phyloP scores from a whole-genome alignment of 176 grass and related monocot genomes.

The Phoenix dactylifera region DNA sequence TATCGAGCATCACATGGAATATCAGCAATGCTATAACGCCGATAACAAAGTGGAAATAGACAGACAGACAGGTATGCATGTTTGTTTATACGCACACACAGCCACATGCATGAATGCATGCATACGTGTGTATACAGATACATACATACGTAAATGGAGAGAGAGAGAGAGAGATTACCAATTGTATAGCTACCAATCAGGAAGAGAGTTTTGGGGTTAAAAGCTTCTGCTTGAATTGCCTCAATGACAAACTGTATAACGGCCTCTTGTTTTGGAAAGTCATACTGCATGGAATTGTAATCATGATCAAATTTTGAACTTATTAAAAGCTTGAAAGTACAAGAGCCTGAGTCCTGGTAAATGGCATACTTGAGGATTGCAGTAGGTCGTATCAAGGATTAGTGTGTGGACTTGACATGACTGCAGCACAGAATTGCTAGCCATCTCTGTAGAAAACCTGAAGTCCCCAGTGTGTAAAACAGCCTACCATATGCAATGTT shows the following conservation, averaged over 20 bases:
- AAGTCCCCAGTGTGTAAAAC: slow-evolving; percentile 95
- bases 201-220: slow-evolving; percentile 91
- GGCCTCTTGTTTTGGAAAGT: slow-evolving; percentile 81
- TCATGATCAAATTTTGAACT: no score
- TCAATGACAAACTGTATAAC: slow-evolving; percentile 93
- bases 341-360: background rate
- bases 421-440: slow-evolving; percentile 47
- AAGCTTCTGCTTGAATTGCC: slow-evolving; percentile 94
- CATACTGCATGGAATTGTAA: slow-evolving; percentile 48
- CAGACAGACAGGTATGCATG: no score
- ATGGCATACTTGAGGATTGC: slow-evolving; percentile 61
- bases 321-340: no score
- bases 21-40: no score
- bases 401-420: slow-evolving; percentile 64
- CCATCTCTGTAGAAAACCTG: slow-evolving; percentile 71
- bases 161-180: slow-evolving; percentile 38
- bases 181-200: slow-evolving; percentile 97
- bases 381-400: slow-evolving; percentile 92
- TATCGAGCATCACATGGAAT: no score
- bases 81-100: no score
- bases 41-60: no score
- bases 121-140: no score
- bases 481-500: slow-evolving; percentile 32
- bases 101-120: no score
- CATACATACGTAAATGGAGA: background rate